Conservation (phyloP, 306 rosid species). For the Quercus parvula region DNA sequence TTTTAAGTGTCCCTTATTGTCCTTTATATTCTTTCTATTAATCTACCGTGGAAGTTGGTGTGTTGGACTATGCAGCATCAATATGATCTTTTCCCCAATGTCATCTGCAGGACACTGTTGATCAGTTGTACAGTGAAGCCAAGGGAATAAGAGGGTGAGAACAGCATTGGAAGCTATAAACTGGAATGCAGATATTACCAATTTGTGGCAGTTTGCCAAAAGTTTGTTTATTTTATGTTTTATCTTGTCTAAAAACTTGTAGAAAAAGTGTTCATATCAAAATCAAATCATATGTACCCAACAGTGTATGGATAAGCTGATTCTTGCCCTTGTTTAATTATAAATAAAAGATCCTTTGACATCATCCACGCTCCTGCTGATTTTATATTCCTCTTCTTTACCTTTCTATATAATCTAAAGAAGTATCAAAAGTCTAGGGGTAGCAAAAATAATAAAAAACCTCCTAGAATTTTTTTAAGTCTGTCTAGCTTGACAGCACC, state of each 20-base stretch:
- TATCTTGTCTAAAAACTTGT: neutral
- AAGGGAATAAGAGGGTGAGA: slow-evolving; percentile 39
- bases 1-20: neutral
- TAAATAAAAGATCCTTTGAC: neutral
- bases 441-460: no score
- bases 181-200: neutral
- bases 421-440: no score
- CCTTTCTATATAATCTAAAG: no score
- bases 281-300: neutral
- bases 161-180: neutral
- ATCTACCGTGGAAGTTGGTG: neutral
- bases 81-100: neutral
- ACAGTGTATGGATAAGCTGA: neutral
- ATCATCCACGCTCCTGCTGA: neutral
- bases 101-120: slow-evolving; percentile 58
- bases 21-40: neutral
- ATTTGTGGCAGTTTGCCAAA: slow-evolving; percentile 11
- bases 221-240: neutral
- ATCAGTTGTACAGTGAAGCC: slow-evolving; percentile 62
- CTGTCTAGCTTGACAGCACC: no score
- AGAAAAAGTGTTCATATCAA: neutral
- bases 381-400: neutral
- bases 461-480: no score
- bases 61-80: neutral
- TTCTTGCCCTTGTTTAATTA: neutral